Base-by-base conservation (phyloP, 306 rosid species). In the Alnus glutinosa region DNA sequence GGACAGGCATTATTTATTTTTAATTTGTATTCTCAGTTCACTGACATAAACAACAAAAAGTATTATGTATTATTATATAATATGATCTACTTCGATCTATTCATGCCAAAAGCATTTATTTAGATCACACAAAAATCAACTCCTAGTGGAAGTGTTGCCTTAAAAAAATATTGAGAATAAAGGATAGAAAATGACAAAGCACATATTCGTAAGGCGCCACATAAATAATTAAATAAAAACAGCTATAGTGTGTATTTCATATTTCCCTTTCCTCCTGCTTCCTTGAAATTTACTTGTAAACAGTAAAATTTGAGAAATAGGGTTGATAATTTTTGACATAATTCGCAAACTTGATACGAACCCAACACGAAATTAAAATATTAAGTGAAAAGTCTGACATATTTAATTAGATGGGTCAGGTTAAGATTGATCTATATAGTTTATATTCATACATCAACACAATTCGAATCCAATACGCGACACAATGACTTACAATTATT, bases 21-120 rank as follows among this genome's bases (percentile, higher is more conserved):
- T 12, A 68, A n/a, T 68, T n/a, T 16, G 16, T 68, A 42, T 42
- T 68, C 72, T 42, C 1, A 37, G 5, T 68, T 68, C 72, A 68
- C 72, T 42, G 0, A 68, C 32, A 42, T 68, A 39, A 68, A 68
- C 51, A 68, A 68, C 72, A 37, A 68, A 42, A 68, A 68, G 50
- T 16, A 39, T 42, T 4, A 5, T 4, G 51, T 6, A 42, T 14
- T 34, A 1, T 14, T 16, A 32, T 7, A 63, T 15, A 64, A 64
- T 34, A 37, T 37, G 46, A 37, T 7, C 1, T 5, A 64, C 71
- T 64, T 5, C n/a, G n/a, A n/a, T n/a, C 46, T 3, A 39, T 0
- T 39, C 44, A 39, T 39, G 44, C 46, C 46, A 42, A 1, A 5
- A 42, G 46, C 46, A 42, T 42, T 42, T 34, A 34, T 34, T 42